Conservation (phyloP, 352 stramenopile genomes). For the Globisporangium cylindrosporum region DNA sequence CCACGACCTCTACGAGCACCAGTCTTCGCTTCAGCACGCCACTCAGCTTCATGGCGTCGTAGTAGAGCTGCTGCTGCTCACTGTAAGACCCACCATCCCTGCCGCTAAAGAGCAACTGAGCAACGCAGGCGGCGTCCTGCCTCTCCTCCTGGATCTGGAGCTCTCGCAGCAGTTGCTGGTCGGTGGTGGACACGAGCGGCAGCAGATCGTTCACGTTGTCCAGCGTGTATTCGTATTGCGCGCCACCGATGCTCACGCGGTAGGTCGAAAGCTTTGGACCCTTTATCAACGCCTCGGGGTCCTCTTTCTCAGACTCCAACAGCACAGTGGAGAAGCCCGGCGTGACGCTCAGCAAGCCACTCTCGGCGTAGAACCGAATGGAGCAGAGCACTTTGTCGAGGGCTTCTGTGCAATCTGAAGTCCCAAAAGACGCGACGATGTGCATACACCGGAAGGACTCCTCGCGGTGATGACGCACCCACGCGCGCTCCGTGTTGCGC, state of each 20-base stretch:
- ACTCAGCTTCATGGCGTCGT: conserved; percentile 2
- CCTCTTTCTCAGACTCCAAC: conserved; percentile 21
- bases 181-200: conserved; percentile 32
- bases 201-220: conserved; percentile 58
- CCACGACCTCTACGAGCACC: conserved; percentile 15
- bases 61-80: conserved; percentile 11
- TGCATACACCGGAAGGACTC: conserved; percentile 63
- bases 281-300: conserved; percentile 29
- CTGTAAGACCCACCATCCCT: neutral
- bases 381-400: conserved; percentile 45
- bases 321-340: conserved; percentile 54
- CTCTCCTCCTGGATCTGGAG: conserved; percentile 44
- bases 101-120: conserved; percentile 1
- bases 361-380: conserved; percentile 47
- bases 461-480: conserved; percentile 46
- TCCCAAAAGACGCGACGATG: conserved; percentile 37
- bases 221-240: conserved; percentile 54
- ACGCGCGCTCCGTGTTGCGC: conserved; percentile 29
- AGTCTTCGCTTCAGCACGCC: conserved; percentile 14
- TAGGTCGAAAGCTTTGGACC: conserved; percentile 51
- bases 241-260: conserved; percentile 30
- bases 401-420: conserved; percentile 1
- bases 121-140: conserved; percentile 25
- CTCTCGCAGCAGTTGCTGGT: conserved; percentile 39
- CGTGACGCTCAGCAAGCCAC: conserved; percentile 45